Percentiles rank a stretch among this genome's conserved stretches.
Conservation (phyloP, 805 yeast species). For the Danielia oregonensis region DNA sequence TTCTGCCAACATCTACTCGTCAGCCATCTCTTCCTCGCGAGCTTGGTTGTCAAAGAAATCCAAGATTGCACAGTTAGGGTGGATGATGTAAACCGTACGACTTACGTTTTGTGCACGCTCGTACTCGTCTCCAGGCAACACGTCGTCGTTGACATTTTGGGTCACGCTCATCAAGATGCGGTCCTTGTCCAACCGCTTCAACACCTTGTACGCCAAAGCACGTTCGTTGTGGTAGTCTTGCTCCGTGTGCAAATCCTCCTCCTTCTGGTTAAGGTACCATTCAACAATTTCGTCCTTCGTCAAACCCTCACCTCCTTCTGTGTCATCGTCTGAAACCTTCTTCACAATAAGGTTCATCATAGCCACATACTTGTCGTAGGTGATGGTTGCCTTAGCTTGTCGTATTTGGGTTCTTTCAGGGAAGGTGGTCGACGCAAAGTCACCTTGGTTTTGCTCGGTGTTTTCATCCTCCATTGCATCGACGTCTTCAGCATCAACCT, state of each 20-base stretch:
- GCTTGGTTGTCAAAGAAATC: slow-evolving; percentile 49
- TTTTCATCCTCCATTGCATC: slow-evolving; percentile 6
- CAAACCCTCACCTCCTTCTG: slow-evolving; percentile 53
- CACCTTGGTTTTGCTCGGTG: slow-evolving; percentile 17
- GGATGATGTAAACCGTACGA: slow-evolving; percentile 42
- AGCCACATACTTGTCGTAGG: slow-evolving; percentile 82
- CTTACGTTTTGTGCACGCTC: slow-evolving; percentile 7
- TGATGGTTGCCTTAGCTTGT: slow-evolving; percentile 43
- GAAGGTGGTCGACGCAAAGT: slow-evolving; percentile 3
- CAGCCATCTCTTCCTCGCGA: slow-evolving; percentile 7
- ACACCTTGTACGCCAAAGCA: slow-evolving; percentile 69
- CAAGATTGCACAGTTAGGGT: slow-evolving; percentile 80
- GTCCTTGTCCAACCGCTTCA: slow-evolving; percentile 80
- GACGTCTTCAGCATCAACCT: slow-evolving; percentile 16
- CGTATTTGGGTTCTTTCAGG: slow-evolving; percentile 1
- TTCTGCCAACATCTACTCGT: too few relatives aligned
- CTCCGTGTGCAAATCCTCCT: slow-evolving; percentile 65
- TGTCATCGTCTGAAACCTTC: slow-evolving; percentile 51
- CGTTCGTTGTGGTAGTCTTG: slow-evolving; percentile 69
- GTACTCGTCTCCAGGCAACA: slow-evolving; percentile 10
- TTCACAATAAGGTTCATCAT: slow-evolving; percentile 80
- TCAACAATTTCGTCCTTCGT: slow-evolving; percentile 68
- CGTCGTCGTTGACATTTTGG: slow-evolving; percentile 30
- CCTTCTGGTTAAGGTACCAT: slow-evolving; percentile 75
- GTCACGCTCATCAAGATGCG: slow-evolving; percentile 65